Base-by-base conservation (phyloP, 345 rosid genomes). In the Melaleuca quinquenervia region DNA sequence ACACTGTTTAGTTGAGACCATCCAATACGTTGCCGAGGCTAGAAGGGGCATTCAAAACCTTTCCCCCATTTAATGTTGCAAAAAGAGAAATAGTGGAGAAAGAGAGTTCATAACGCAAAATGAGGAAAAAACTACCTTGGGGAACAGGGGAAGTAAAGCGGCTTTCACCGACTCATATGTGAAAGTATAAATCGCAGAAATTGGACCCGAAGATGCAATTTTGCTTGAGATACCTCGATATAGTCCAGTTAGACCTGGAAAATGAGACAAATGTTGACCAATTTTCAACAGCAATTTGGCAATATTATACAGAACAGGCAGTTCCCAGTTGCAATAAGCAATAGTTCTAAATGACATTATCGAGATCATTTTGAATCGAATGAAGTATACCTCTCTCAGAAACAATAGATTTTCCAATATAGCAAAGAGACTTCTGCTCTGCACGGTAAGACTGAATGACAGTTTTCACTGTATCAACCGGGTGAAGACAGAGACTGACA, bases 401-500 rank as follows among this genome's bases (percentile, higher is more conserved):
- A 88, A 96, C 90, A 86, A 95, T 94, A 50, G 97, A 93, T 91
- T 93, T 93, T 86, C 97, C 96, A 48, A 94, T 91, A 85, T 85
- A 48, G 85, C 84, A 91, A 29, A 94, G 82, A 49, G 99, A 93
- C 92, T 92, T 94, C 91, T 96, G 90, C 87, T 90, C 95, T 26
- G 91, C 92, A 85, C 21, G 91, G 86, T 95, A 93, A 89, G 98
- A 94, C 89, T 96, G 98, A 88, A 91, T 86, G 84, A 91, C 93
- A 82, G 98, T 96, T 91, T 96, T 96, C 50, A 95, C 85, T 29
- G 98, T 96, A 90, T 96, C 99, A 53, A 96, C 92, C 80, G 98
- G 99, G 89, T 96, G 98, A 82, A 96, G 93, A 92, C 96, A 96
- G 78, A 96, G 93, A 91, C 99, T 96, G 85, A 96, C 96, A 83